phyloP scores from a whole-genome alignment of 306 rosid species.

The Cicer arietinum region DNA sequence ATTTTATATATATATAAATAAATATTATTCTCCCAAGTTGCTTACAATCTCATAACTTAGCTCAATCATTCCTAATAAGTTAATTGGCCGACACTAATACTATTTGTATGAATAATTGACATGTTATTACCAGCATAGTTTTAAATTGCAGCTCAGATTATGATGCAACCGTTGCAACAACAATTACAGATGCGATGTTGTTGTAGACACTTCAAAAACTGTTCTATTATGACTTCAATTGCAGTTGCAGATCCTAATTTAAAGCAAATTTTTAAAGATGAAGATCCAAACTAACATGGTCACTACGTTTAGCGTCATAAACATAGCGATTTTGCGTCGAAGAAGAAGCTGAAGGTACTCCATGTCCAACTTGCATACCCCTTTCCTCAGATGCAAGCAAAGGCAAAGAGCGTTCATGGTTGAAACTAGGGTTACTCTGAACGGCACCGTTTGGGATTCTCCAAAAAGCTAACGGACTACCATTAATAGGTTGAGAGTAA shows the following conservation, averaged over 20 bases:
- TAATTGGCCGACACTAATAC: constrained; percentile 6
- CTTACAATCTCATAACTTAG: neutral
- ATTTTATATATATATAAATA: constrained; percentile 6
- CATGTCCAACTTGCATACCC: neutral
- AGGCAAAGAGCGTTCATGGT: constrained; percentile 25
- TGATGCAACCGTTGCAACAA: no score
- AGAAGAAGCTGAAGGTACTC: neutral
- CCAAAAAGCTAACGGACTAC: constrained; percentile 37
- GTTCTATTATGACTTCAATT: no score
- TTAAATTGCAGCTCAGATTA: neutral
- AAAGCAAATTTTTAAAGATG: neutral
- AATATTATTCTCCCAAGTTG: neutral
- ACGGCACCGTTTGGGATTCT: constrained; percentile 8
- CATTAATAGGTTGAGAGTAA: constrained; percentile 31
- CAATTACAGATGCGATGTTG: no score
- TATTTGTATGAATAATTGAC: constrained; percentile 22
- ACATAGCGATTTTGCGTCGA: neutral
- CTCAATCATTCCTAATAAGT: constrained; percentile 8
- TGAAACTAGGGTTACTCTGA: constrained; percentile 33
- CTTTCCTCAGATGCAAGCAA: constrained; percentile 15
- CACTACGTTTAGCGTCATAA: constrained; percentile 31
- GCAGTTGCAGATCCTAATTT: no score
- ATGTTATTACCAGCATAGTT: constrained; percentile 22
- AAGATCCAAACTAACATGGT: constrained; percentile 37
- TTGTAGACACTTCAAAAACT: no score